Conservation (phyloP, 139 green algal genomes). For the Zygnema cylindricum region DNA sequence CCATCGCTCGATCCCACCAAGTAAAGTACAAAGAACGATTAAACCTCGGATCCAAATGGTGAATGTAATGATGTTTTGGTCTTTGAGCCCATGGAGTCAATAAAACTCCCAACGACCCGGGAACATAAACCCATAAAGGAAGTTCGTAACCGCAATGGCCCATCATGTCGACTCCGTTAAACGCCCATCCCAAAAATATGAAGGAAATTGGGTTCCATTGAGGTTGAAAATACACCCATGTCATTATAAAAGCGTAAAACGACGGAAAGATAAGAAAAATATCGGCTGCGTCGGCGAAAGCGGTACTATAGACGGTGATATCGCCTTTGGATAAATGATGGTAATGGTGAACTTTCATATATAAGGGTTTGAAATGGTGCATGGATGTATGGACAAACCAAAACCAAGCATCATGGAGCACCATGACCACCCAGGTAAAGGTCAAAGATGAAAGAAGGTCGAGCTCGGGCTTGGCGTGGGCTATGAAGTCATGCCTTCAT, state of each 20-base stretch:
- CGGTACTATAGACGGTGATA: constrained; percentile 9
- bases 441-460: not conserved
- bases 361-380: constrained; percentile 44
- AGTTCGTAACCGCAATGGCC: constrained; percentile 47
- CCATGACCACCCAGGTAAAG: constrained; percentile 38
- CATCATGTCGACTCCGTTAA: constrained; percentile 31
- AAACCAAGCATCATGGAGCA: constrained; percentile 51
- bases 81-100: constrained; percentile 22
- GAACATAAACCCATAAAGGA: constrained; percentile 41
- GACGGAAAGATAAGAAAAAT: constrained; percentile 7
- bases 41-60: constrained; percentile 52
- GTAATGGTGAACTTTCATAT: constrained; percentile 11
- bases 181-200: not conserved
- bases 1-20: constrained; percentile 43
- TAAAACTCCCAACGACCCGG: constrained; percentile 29
- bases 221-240: not conserved
- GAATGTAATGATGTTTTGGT: constrained; percentile 37
- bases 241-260: constrained; percentile 22
- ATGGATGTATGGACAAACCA: constrained; percentile 43
- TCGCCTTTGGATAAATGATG: constrained; percentile 27
- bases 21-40: constrained; percentile 58
- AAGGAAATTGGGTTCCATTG: constrained; percentile 12
- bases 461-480: not conserved
- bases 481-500: not conserved
- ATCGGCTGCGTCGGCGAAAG: constrained; percentile 22